Base-by-base conservation (phyloP, 441 rosid species). In the Viola pubescens region DNA sequence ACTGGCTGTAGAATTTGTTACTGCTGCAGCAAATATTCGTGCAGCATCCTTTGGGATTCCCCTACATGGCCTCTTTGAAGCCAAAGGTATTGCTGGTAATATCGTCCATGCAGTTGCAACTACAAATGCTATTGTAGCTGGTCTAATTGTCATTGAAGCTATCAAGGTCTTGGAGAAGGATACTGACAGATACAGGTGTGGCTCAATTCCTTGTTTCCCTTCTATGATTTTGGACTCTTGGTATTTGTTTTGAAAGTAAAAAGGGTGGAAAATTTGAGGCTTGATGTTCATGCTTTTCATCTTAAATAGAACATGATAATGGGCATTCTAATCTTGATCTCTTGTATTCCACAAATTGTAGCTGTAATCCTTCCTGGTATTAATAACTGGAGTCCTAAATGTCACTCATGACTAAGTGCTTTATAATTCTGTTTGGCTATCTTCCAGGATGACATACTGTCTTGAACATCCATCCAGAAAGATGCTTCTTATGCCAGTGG, bases 41-140 rank as follows among this genome's bases (percentile, higher is more conserved):
- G 99, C 99, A 55, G 70, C 81, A 70, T 90, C 97, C 56, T 94
- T 94, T 60, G 92, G 89, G 60, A 94, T 90, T 75, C 87, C 95
- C 60, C 79, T 81, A 70, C 96, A 85, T 68, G 88, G 98, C 79
- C 95, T 94, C 74, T 94, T 94, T 82, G 96, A 94, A 83, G 92
- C 96, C 61, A 94, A 94, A 80, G 96, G 97, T 63, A 90, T 94
- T 59, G 99, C 97, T 51, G 99, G 99, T 48, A 94, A 90, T 67
- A 94, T 90, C 64, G 96, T 94, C 55, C 99, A 94, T 73, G 99
- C 97, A 8, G 89, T 94, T 68, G 99, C 99, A 56, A 94, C 99
- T 4, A 94, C 99, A 58, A 94, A 94, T 70, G 99, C 99, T 62
- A 60, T 86, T 63, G 56, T 94, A 55, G 96, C 98, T 62, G 98